A percentile compares a stretch with the other conserved stretches of the same genome.
Conservation (phyloP, 2,329 filamentous ascomycete genomes). For the Colletotrichum tropicicola region DNA sequence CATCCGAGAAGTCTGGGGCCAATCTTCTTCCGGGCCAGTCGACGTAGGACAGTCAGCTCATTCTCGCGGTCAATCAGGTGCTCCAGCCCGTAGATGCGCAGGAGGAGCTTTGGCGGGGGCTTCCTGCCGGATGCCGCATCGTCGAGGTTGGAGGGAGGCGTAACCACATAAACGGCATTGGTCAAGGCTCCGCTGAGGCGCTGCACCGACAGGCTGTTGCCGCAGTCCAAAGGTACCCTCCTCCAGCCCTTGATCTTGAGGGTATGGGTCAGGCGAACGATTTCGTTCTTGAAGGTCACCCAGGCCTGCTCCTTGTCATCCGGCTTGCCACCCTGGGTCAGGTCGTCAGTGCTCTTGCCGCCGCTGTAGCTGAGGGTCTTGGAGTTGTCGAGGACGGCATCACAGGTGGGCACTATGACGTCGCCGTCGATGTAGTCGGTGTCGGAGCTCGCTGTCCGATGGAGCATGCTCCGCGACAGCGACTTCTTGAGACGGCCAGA, state of each 20-base stretch:
- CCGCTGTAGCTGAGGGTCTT: slow-evolving; percentile 83
- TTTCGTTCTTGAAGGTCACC: slow-evolving; percentile 90
- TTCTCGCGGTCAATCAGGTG: slow-evolving; percentile 94
- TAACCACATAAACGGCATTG: slow-evolving; percentile 95
- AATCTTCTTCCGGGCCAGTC: slow-evolving; percentile 90
- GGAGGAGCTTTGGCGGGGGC: slow-evolving; percentile 74
- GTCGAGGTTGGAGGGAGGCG: slow-evolving; percentile 73
- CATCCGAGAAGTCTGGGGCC: slow-evolving; percentile 91
- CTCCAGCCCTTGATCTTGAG: slow-evolving; percentile 92
- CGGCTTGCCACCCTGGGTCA: slow-evolving; percentile 51
- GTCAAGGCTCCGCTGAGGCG: slow-evolving; percentile 91
- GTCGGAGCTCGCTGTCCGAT: slow-evolving; percentile 74
- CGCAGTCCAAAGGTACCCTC: slow-evolving; percentile 76
- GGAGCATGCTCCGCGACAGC: slow-evolving; percentile 50
- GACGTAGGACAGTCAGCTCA: slow-evolving; percentile 85
- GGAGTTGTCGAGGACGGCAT: slow-evolving; percentile 87
- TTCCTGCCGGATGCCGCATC: slow-evolving; percentile 51
- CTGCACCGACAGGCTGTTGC: slow-evolving; percentile 74
- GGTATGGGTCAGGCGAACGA: slow-evolving; percentile 88
- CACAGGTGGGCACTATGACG: slow-evolving; percentile 82
- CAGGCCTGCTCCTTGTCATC: slow-evolving; percentile 78
- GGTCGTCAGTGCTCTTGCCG: slow-evolving; percentile 49
- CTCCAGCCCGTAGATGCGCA: slow-evolving; percentile 94
- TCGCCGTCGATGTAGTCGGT: slow-evolving; percentile 88
- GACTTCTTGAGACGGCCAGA: slow-evolving; percentile 44